These are phyloP conservation scores for Lactifluus rugatus DNA, from an alignment of 768 basidiomycete genomes.

Conservation along the genomic window DNA sequence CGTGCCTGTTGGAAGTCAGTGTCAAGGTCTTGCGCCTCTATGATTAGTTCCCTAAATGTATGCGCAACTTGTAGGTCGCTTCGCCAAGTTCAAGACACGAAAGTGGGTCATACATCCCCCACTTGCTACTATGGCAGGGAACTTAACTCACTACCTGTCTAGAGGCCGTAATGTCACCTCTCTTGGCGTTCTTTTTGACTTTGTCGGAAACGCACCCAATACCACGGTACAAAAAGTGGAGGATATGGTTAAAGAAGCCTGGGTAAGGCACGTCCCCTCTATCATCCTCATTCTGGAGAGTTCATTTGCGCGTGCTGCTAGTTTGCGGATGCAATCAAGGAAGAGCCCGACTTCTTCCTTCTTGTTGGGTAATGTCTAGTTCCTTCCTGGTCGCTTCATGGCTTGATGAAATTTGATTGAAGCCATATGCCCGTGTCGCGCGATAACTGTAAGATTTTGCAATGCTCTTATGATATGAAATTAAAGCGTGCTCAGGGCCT, in stretches of 20 bases:
- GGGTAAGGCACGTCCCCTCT: slow-evolving; percentile 39
- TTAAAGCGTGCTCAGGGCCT: slow-evolving; percentile 41
- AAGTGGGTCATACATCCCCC: slow-evolving; percentile 37
- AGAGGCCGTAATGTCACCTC: slow-evolving; percentile 68
- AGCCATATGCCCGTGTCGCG: slow-evolving; percentile 78
- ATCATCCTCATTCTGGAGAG: not conserved
- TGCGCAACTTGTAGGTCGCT: slow-evolving; percentile 36
- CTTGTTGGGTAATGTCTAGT: slow-evolving; percentile 46
- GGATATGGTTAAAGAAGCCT: slow-evolving; percentile 70
- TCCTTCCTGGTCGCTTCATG: not conserved
- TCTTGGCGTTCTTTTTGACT: slow-evolving; percentile 72
- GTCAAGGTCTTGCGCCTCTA: not conserved
- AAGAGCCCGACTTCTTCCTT: slow-evolving; percentile 77
- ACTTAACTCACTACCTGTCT: not conserved
- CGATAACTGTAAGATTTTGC: slow-evolving; percentile 48
- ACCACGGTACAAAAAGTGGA: slow-evolving; percentile 67
- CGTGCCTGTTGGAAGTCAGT: slow-evolving; percentile 38
- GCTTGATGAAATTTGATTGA: not conserved
- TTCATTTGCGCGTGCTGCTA: slow-evolving; percentile 22
- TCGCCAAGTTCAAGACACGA: slow-evolving; percentile 60
- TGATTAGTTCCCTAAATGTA: not conserved
- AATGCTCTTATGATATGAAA: not conserved
- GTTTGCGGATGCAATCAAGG: slow-evolving; percentile 71
- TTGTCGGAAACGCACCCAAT: slow-evolving; percentile 57
- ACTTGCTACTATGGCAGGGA: not conserved